A percentile compares a stretch with the other conserved stretches of the same genome.
These are phyloP conservation scores for Botrytis deweyae DNA, from an alignment of 2,329 filamentous ascomycete species.

Conservation along the genomic window DNA sequence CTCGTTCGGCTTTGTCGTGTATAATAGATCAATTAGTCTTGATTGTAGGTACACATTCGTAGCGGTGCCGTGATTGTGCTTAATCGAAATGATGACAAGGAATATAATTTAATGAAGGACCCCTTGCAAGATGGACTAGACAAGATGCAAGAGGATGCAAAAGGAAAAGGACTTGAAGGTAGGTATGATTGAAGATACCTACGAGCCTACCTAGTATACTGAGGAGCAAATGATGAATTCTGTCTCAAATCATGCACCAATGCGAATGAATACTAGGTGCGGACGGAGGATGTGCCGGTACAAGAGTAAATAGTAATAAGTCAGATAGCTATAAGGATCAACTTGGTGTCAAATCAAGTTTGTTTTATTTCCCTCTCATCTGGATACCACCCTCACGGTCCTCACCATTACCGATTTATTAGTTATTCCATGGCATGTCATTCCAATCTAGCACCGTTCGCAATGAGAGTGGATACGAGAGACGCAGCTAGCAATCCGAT, in stretches of 20 bases:
- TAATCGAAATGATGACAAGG: slow-evolving; percentile 20
- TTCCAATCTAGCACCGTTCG: background rate
- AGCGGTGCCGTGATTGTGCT: background rate
- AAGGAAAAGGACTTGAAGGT: background rate
- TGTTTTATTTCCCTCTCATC: background rate
- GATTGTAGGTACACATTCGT: slow-evolving; percentile 1
- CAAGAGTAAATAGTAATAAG: background rate
- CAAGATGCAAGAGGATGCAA: background rate
- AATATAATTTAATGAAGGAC: slow-evolving; percentile 7
- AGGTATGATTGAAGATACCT: background rate
- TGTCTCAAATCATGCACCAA: background rate
- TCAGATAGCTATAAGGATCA: background rate
- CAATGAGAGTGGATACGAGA: background rate
- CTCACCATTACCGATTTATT: background rate
- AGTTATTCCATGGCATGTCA: background rate
- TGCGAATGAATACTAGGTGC: background rate
- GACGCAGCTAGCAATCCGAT: background rate
- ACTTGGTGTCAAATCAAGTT: background rate
- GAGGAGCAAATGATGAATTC: background rate
- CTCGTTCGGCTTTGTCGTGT: slow-evolving; percentile 7
- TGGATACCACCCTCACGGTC: background rate
- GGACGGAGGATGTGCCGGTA: background rate
- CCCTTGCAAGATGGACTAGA: background rate
- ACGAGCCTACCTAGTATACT: background rate
- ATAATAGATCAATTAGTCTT: background rate